phyloP scores from a whole-genome alignment of 164 flowering plant species.

The Saururus chinensis region DNA sequence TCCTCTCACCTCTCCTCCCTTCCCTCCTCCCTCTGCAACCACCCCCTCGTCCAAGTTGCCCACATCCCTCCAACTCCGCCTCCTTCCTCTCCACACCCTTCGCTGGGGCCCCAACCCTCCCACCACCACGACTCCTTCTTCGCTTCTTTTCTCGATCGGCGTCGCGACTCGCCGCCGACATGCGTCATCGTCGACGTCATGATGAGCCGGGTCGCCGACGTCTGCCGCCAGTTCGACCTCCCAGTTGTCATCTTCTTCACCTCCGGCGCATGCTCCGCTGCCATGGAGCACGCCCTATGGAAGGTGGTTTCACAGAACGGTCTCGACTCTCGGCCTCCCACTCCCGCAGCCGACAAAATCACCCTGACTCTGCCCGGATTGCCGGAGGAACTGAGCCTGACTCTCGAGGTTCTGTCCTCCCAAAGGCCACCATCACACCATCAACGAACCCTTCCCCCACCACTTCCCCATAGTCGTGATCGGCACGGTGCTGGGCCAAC shows the following conservation, averaged over 20 bases:
- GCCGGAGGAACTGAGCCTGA: constrained; percentile 29
- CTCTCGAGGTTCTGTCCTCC: constrained; percentile 17
- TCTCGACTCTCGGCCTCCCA: background rate
- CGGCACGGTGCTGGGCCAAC: too few relatives aligned
- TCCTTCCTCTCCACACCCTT: constrained; percentile 6
- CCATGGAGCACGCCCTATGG: constrained; percentile 37
- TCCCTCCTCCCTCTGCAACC: constrained; percentile 19
- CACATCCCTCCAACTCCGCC: constrained; percentile 12
- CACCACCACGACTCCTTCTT: constrained; percentile 8
- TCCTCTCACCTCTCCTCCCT: constrained; percentile 29
- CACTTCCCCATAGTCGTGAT: too few relatives aligned
- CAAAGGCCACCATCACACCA: too few relatives aligned
- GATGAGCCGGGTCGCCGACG: constrained; percentile 30
- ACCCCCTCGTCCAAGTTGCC: constrained; percentile 21
- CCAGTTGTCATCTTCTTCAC: constrained; percentile 41
- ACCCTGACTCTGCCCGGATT: constrained; percentile 27
- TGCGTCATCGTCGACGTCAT: constrained; percentile 42
- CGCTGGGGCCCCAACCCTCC: background rate
- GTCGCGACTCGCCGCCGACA: constrained; percentile 9
- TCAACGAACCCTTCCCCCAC: too few relatives aligned
- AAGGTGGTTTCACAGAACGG: constrained; percentile 7
- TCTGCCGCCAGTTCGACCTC: constrained; percentile 20
- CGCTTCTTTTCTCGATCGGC: constrained; percentile 12
- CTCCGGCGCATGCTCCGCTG: constrained; percentile 43
- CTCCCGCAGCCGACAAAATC: constrained; percentile 5